phyloP scores from a whole-genome alignment of 176 grass and related monocot species.

The Cenchrus americanus region DNA sequence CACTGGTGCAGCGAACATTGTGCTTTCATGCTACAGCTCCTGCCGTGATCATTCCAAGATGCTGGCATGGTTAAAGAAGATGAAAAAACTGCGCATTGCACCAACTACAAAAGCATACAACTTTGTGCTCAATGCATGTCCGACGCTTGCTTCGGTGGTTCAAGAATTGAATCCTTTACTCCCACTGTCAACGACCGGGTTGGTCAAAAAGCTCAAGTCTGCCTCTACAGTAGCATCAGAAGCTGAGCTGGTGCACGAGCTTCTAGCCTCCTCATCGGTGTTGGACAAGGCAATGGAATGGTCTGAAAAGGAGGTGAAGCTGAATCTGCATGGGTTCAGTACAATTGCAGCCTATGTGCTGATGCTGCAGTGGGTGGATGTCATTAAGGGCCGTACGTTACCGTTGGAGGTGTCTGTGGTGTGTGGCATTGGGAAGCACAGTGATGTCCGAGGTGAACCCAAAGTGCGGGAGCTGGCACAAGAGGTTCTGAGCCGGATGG shows the following conservation, averaged over 20 bases:
- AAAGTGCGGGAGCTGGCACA: slow-evolving; percentile 69
- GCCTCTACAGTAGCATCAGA: slow-evolving; percentile 44
- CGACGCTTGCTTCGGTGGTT: slow-evolving; percentile 38
- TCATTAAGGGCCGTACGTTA: slow-evolving; percentile 33
- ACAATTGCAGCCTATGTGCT: slow-evolving; percentile 66
- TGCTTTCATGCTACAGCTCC: slow-evolving; percentile 80
- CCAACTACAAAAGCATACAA: slow-evolving; percentile 61
- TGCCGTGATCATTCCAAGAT: slow-evolving; percentile 57
- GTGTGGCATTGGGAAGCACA: slow-evolving; percentile 80
- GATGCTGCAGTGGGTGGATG: slow-evolving; percentile 78
- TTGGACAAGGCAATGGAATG: slow-evolving; percentile 60
- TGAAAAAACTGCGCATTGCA: slow-evolving; percentile 38
- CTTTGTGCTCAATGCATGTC: slow-evolving; percentile 69
- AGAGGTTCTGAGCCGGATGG: slow-evolving; percentile 64
- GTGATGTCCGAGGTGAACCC: slow-evolving; percentile 62
- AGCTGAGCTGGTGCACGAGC: slow-evolving; percentile 65
- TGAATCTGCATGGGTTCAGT: slow-evolving; percentile 87
- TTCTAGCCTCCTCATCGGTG: slow-evolving; percentile 52
- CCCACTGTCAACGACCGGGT: slow-evolving; percentile 45
- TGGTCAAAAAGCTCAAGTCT: slow-evolving; percentile 58
- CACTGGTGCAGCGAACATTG: slow-evolving; percentile 61
- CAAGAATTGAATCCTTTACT: slow-evolving; percentile 44
- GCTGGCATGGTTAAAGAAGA: slow-evolving; percentile 65
- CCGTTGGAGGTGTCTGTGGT: slow-evolving; percentile 74
- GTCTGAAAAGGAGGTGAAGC: slow-evolving; percentile 71